These are phyloP conservation scores for Choiromyces venosus DNA, from an alignment of 495 filamentous ascomycete species.

Conservation along the genomic window DNA sequence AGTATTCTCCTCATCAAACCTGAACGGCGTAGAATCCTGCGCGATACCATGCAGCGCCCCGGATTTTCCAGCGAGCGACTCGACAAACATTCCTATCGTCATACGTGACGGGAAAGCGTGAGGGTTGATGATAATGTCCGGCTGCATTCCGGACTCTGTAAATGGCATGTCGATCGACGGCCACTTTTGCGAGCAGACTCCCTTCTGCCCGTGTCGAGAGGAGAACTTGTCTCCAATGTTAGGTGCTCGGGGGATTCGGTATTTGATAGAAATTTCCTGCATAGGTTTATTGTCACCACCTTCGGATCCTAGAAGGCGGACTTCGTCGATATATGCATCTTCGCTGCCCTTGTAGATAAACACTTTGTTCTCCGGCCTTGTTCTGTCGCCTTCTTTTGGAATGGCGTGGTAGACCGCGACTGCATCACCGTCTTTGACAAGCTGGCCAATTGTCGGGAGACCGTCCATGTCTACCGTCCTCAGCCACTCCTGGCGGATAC, in stretches of 20 bases:
- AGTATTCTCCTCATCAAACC: slow-evolving; percentile 85
- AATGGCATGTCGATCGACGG: slow-evolving; percentile 93
- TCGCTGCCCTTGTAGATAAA: slow-evolving; percentile 90
- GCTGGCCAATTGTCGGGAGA: slow-evolving; percentile 68
- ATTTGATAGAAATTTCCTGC: slow-evolving; percentile 83
- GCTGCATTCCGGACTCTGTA: slow-evolving; percentile 92
- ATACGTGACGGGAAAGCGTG: slow-evolving; percentile 99
- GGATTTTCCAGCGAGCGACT: slow-evolving; percentile 91
- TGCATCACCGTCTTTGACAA: slow-evolving; percentile 71
- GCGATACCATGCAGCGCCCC: slow-evolving; percentile 89
- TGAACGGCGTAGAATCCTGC: slow-evolving; percentile 91
- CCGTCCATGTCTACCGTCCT: slow-evolving; percentile 77
- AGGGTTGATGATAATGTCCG: slow-evolving; percentile 97
- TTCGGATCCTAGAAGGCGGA: slow-evolving; percentile 61
- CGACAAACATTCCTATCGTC: slow-evolving; percentile 99
- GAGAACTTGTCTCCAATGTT: slow-evolving; percentile 99
- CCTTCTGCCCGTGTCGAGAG: slow-evolving; percentile 95
- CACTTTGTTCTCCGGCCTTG: slow-evolving; percentile 66
- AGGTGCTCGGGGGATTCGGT: slow-evolving; percentile 80
- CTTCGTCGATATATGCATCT: slow-evolving; percentile 81
- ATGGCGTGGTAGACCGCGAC: slow-evolving; percentile 89
- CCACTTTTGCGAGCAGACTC: slow-evolving; percentile 96
- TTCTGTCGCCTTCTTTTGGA: slow-evolving; percentile 65
- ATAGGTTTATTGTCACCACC: slow-evolving; percentile 75
- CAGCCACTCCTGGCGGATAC: slow-evolving; percentile 59